These are phyloP conservation scores for Ceriops tagal DNA, from an alignment of 345 rosid species.

Conservation along the genomic window DNA sequence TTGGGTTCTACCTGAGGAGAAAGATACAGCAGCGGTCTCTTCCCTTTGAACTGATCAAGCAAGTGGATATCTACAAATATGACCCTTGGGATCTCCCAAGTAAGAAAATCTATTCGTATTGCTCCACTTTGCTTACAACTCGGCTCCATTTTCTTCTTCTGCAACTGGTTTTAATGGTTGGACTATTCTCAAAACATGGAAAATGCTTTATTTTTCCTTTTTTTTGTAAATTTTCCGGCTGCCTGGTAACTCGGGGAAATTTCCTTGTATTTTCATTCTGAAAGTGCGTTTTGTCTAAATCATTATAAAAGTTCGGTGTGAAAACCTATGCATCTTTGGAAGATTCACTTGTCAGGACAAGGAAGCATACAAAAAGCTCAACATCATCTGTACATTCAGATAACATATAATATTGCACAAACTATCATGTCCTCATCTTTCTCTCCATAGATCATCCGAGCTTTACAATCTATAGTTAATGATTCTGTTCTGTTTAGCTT, in stretches of 20 bases:
- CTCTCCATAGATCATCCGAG: not conserved
- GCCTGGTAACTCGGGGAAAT: not conserved
- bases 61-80: constrained; percentile 85
- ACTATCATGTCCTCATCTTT: no score
- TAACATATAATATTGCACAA: not conserved
- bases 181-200: not conserved
- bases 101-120: constrained; percentile 32
- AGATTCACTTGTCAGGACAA: constrained; percentile 4
- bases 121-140: no score
- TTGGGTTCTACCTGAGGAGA: constrained; percentile 67
- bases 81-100: constrained; percentile 99
- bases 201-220: not conserved
- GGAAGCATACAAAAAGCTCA: constrained; percentile 12
- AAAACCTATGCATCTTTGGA: not conserved
- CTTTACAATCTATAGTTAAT: not conserved
- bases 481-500: not conserved
- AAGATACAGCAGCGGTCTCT: constrained; percentile 62
- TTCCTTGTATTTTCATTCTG: constrained; percentile 1
- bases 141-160: not conserved
- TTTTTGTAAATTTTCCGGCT: not conserved
- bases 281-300: not conserved
- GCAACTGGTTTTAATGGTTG: not conserved
- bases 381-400: constrained; percentile 2
- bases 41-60: constrained; percentile 77
- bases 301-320: not conserved